Base-by-base conservation (phyloP, 2,329 filamentous ascomycete species). In the Fusarium avenaceum region DNA sequence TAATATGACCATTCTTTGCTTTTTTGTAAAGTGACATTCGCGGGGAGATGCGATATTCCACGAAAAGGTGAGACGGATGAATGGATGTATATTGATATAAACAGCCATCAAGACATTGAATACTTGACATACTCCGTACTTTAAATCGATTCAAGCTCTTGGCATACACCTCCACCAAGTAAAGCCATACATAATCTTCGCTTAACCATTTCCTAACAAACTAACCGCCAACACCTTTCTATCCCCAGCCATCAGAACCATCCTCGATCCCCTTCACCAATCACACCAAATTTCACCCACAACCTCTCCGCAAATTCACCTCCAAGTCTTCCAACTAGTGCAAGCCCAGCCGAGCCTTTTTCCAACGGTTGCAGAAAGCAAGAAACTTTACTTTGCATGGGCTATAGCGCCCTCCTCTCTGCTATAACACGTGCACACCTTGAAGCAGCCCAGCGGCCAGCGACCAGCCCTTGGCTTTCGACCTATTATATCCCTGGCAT, bases 401-500 rank as follows among this genome's bases (percentile, higher is more conserved):
- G 20, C n/a, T 19, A 32, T 55, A 28, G 19, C 26, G 14, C 26
- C 26, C 26, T 26, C 24, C 10, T 45, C 30, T 33, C 28, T 47
- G 15, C 10, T 48, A 24, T 26, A 30, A 45, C 52, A 64, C 65
- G 43, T 50, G 59, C 51, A 20, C 42, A 38, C 17, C n/a, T 57
- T 67, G 68, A 70, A 72, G 65, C 69, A 52, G 65, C 58, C 26
- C 20, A 30, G 26, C 26, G 24, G 6, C 26, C 26, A 28, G 26
- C 26, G 24, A 24, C 26, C 26, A 28, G 28, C 28, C 28, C 13
- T 30, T 30, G 17, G 48, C 24, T 30, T 39, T 46, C 57, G 64
- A 66, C 76, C 76, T 76, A 79, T 80, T 62, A 73, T 50, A 70
- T 73, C 75, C 76, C 76, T 75, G 74, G 74, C 70, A 80, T 80